Evolutionary conservation across 306 rosid genomes (phyloP).

Genomic region (Citrullus mucosospermus): DNA sequence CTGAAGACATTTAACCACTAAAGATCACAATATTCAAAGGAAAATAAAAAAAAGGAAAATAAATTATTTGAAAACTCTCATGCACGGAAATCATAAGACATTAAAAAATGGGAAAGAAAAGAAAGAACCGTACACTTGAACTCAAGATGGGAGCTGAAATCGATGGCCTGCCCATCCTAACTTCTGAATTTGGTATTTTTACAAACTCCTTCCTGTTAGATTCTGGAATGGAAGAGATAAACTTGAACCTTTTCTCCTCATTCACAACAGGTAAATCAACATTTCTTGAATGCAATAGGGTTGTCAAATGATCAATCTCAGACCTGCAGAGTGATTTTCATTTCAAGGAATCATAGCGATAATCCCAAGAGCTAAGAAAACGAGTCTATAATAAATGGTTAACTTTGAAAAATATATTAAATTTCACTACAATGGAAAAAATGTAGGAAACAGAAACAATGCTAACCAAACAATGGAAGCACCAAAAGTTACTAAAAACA

Average conservation of each 20-base stretch:
- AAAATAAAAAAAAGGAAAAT: neutral
- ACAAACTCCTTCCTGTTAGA: conserved; percentile 27
- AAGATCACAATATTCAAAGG: neutral
- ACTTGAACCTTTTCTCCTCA: conserved; percentile 29
- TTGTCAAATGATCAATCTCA: conserved; percentile 72
- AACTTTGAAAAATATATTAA: neutral
- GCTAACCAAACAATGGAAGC: neutral
- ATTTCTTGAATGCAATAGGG: conserved; percentile 62
- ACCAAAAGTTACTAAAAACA: neutral
- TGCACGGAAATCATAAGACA: neutral
- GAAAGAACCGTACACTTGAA: conserved; percentile 32
- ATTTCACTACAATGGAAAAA: neutral
- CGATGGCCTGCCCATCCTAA: conserved; percentile 21
- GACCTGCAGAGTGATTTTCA: conserved; percentile 35
- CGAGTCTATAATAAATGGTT: neutral
- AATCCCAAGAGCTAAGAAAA: neutral
- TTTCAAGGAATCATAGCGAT: neutral
- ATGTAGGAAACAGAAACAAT: neutral
- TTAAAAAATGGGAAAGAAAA: neutral
- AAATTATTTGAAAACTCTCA: neutral
- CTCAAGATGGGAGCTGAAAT: conserved; percentile 30
- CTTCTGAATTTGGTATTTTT: conserved; percentile 18
- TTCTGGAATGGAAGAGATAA: conserved; percentile 21
- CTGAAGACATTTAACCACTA: conserved; percentile 29
- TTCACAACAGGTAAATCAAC: conserved; percentile 31